Percentiles rank a stretch among this genome's conserved stretches.
Evolutionary conservation across 1,139 yeast genomes (phyloP).

Genomic region (Suhomyces yuchorum): DNA sequence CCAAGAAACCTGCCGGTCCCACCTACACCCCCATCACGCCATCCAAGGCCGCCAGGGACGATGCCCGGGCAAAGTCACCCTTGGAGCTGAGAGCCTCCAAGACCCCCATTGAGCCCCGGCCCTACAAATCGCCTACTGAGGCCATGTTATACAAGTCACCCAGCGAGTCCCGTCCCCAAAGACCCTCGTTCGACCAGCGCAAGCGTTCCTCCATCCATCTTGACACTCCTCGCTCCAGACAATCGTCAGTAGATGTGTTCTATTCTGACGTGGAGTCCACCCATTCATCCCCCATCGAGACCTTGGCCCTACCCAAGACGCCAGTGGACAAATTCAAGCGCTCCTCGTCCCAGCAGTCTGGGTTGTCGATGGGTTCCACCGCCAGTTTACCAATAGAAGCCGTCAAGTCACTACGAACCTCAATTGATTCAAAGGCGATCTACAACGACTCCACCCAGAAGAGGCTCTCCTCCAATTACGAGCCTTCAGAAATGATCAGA

Average conservation of each 20-base stretch:
- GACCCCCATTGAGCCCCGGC: background rate
- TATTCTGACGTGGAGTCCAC: slow-evolving; percentile 6
- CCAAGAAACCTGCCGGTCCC: slow-evolving; percentile 2
- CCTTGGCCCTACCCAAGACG: background rate
- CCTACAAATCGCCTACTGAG: background rate
- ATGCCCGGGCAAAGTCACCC: background rate
- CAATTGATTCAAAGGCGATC: slow-evolving; percentile 19
- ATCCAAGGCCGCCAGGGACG: background rate
- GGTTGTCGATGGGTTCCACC: slow-evolving; percentile 3
- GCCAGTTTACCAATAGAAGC: slow-evolving; percentile 14
- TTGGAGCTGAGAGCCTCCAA: background rate
- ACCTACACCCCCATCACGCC: slow-evolving; percentile 2
- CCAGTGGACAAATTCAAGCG: slow-evolving; percentile 4
- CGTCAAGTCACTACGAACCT: slow-evolving; percentile 18
- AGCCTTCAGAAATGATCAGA: slow-evolving; percentile 24
- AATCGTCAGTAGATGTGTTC: slow-evolving; percentile 1
- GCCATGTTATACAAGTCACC: slow-evolving; percentile 2
- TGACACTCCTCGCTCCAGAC: background rate
- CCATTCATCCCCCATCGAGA: slow-evolving; percentile 2
- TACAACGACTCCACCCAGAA: slow-evolving; percentile 12
- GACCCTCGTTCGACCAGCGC: background rate
- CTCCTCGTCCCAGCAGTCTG: slow-evolving; percentile 8
- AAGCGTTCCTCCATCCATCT: background rate
- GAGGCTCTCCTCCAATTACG: slow-evolving; percentile 12
- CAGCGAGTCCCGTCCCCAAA: background rate